These are phyloP conservation scores for Ilyonectria mors-panacis DNA, from an alignment of 2,329 filamentous ascomycete genomes.

Conservation along the genomic window DNA sequence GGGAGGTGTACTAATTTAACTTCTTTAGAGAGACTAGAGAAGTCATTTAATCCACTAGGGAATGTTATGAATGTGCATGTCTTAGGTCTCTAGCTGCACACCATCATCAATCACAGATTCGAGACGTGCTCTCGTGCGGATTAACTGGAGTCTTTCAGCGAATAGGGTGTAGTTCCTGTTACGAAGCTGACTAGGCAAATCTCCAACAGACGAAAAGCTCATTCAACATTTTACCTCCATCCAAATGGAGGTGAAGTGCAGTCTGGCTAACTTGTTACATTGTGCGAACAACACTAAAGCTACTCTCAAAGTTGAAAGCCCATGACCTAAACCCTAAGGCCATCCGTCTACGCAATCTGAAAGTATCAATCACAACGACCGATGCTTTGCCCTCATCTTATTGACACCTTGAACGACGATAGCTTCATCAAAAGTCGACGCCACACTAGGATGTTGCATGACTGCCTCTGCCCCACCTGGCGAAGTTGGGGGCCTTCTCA, in stretches of 20 bases:
- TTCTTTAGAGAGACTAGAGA: background rate
- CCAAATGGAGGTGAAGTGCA: background rate
- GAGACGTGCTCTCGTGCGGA: background rate
- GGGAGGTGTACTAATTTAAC: background rate
- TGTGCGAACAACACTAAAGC: background rate
- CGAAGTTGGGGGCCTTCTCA: background rate
- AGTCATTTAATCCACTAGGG: background rate
- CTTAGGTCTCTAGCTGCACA: background rate
- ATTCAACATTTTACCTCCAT: background rate
- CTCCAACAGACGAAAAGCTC: background rate
- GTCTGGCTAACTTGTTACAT: background rate
- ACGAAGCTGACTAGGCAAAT: background rate
- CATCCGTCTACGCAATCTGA: background rate
- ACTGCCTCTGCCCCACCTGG: background rate
- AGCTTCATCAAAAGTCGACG: background rate
- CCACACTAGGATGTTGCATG: background rate
- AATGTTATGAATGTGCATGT: background rate
- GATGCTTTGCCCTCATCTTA: background rate
- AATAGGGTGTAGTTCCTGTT: background rate
- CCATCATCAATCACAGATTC: background rate
- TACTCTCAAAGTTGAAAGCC: background rate
- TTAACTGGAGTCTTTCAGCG: background rate
- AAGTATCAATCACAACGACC: background rate
- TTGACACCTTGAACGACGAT: background rate
- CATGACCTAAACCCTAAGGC: background rate